Percentiles rank a stretch among this genome's conserved stretches.
These are phyloP conservation scores for Leccinum boreale DNA, from an alignment of 768 basidiomycete genomes.

Conservation along the genomic window DNA sequence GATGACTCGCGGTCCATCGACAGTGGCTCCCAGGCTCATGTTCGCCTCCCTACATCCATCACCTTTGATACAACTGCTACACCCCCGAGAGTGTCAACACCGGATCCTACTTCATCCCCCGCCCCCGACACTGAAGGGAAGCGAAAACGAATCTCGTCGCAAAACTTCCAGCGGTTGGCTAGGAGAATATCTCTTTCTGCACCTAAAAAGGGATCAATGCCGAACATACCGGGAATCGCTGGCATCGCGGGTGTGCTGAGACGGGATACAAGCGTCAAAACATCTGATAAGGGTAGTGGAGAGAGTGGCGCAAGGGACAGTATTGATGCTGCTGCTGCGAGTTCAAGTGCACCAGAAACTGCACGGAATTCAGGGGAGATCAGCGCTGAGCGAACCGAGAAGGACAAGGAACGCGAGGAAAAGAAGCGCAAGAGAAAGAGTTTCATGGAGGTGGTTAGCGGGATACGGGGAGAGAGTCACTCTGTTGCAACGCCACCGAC, in stretches of 20 bases:
- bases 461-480: slow-evolving; percentile 24
- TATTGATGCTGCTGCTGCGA: slow-evolving; percentile 15
- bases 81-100: slow-evolving; percentile 69
- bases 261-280: slow-evolving; percentile 34
- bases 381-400: slow-evolving; percentile 44
- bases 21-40: slow-evolving; percentile 25
- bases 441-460: slow-evolving; percentile 39
- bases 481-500: slow-evolving; percentile 36
- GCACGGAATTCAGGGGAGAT: slow-evolving; percentile 48
- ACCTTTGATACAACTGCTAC: slow-evolving; percentile 61
- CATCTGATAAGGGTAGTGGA: slow-evolving; percentile 37
- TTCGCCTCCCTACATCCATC: slow-evolving; percentile 35
- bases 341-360: slow-evolving; percentile 39
- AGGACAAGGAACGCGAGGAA: slow-evolving; percentile 52
- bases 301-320: slow-evolving; percentile 19
- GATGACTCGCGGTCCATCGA: slow-evolving; percentile 32
- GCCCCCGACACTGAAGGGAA: slow-evolving; percentile 71
- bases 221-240: slow-evolving; percentile 34
- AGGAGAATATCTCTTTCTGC: slow-evolving; percentile 66
- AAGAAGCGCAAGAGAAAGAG: slow-evolving; percentile 65
- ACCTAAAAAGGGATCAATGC: slow-evolving; percentile 53
- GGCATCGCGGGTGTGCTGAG: slow-evolving; percentile 29
- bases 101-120: slow-evolving; percentile 57
- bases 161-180: slow-evolving; percentile 82
- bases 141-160: slow-evolving; percentile 76